phyloP scores from a whole-genome alignment of 306 rosid species.

The Rosa chinensis region DNA sequence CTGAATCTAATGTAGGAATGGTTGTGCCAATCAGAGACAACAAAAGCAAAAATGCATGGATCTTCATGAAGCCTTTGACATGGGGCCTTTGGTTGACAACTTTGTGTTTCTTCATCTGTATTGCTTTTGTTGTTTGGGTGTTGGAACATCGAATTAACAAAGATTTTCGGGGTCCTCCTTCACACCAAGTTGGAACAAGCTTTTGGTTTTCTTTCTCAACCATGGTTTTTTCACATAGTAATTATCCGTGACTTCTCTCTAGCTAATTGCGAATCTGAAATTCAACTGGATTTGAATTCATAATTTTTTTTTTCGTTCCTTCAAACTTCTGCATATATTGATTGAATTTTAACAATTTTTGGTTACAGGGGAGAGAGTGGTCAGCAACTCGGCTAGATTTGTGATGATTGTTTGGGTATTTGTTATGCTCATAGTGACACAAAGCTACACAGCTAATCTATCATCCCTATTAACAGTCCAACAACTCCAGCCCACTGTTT shows the following conservation, averaged over 20 bases:
- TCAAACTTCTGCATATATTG: too few relatives aligned
- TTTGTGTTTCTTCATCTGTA: slow-evolving; percentile 30
- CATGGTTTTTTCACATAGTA: too few relatives aligned
- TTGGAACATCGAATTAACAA: slow-evolving; percentile 44
- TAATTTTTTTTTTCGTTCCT: too few relatives aligned
- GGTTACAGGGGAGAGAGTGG: slow-evolving; percentile 46
- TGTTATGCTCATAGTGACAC: slow-evolving; percentile 56
- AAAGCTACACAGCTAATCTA: slow-evolving; percentile 66
- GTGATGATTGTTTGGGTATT: slow-evolving; percentile 61
- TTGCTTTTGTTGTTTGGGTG: slow-evolving; percentile 38
- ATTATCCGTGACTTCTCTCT: slow-evolving; percentile 34
- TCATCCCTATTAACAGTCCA: slow-evolving; percentile 56
- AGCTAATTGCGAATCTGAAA: background rate
- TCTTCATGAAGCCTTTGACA: slow-evolving; percentile 42
- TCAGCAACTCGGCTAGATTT: slow-evolving; percentile 57
- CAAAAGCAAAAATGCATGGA: slow-evolving; percentile 28
- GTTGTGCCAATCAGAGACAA: slow-evolving; percentile 29
- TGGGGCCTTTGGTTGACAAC: slow-evolving; percentile 38
- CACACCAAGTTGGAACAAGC: slow-evolving; percentile 9
- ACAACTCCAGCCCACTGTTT: slow-evolving; percentile 40
- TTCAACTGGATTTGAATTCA: too few relatives aligned
- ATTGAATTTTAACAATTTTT: too few relatives aligned
- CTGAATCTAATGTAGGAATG: slow-evolving; percentile 30
- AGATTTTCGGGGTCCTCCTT: background rate
- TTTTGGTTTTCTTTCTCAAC: too few relatives aligned